Evolutionary conservation across 169 alveolate species (phyloP).

Genomic region (Eimeria acervulina): DNA sequence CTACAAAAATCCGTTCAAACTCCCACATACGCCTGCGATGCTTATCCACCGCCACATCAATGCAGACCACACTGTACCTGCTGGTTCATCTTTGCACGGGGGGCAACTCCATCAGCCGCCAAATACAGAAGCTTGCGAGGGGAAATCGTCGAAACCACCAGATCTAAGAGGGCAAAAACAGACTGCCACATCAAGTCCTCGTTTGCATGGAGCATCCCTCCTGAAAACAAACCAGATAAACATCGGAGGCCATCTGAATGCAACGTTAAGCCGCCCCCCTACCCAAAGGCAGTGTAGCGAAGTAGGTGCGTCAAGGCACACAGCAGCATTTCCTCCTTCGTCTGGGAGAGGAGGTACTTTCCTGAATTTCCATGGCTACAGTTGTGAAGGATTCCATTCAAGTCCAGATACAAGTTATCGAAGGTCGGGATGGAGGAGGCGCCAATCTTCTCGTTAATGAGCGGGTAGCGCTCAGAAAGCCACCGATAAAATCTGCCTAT

Average conservation of each 20-base stretch:
- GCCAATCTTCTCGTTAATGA: constrained; percentile 90
- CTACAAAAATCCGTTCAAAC: not conserved
- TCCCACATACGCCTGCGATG: not conserved
- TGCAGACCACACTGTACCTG: constrained; percentile 86
- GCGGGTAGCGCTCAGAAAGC: constrained; percentile 96
- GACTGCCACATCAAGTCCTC: constrained; percentile 80
- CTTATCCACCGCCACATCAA: too few species aligned
- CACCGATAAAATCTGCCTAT: constrained; percentile 95
- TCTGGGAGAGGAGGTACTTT: not conserved
- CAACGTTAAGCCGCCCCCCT: not conserved
- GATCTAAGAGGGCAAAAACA: constrained; percentile 76
- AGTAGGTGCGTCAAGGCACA: not conserved
- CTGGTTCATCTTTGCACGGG: constrained; percentile 99
- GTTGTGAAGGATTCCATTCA: constrained; percentile 99
- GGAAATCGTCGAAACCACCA: constrained; percentile 94
- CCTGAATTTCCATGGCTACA: constrained; percentile 84
- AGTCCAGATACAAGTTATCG: constrained; percentile 98
- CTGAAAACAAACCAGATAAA: not conserved
- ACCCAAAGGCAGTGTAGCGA: not conserved
- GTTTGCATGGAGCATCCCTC: constrained; percentile 60
- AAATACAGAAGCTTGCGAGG: constrained; percentile 96
- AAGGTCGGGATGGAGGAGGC: constrained; percentile 91
- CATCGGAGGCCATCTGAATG: not conserved
- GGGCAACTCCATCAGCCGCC: constrained; percentile 99
- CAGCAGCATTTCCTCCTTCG: not conserved